Base-by-base conservation (phyloP, 176 grass and related monocot genomes). In the Carex parvula region DNA sequence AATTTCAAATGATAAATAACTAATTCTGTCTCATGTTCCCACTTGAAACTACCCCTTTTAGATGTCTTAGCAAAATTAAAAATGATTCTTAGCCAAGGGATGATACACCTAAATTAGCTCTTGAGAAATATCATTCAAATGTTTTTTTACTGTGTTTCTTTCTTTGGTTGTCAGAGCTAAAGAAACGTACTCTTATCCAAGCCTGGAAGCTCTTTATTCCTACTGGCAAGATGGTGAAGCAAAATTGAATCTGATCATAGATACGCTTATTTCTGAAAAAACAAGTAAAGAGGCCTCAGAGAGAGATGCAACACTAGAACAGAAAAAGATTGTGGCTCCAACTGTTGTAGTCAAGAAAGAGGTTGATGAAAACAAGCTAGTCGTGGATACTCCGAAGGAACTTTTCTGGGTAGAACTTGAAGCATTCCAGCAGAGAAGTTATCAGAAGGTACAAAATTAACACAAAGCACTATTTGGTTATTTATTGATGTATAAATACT, bases 241-340 rank as follows among this genome's bases (percentile, higher is more conserved):
- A 5, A 90, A 83, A 61, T 10, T 92, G 72, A 53, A 74, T 50
- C 37, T 56, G 20, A 39, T 92, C 57, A 67, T 89, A 64, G 55
- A 57, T 50, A 37, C 67, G 32, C 16, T 92, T 33, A 20, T 24
- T 8, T 41, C 44, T 16, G 82, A 84, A 29, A 79, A 32, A 68
- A 37, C 56, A 2, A 86, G 65, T 0, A 44, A 18, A 14, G 16
- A 67, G 64, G 79, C 79, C 58, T 58, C 18, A 14, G 48, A 11
- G 14, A 68, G 10, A 80, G 66, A n/a, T 70, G 8, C 66, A 70
- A 79, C 70, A 14, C 39, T 48, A 15, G 42, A 52, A 73, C 3
- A 44, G 8, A 72, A 1, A 12, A 17, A 72, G 39, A 72, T 48
- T 72, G n/a, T 22, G 21, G 42, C 41, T 72, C 17, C 17, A 11